Evolutionary conservation across 176 grass and related monocot species (phyloP).

Genomic region (Ampelocalamus luodianensis): DNA sequence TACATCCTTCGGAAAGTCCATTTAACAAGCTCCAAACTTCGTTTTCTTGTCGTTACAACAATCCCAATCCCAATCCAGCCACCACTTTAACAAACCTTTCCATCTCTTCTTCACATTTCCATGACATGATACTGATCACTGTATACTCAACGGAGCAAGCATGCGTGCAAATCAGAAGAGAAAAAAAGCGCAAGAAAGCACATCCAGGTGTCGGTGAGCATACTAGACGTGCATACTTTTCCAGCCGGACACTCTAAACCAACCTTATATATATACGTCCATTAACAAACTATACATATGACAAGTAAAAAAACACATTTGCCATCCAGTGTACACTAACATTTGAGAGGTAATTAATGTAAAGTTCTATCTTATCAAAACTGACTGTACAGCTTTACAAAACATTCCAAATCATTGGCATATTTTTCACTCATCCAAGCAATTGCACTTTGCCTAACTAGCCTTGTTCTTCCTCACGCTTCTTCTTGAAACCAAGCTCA

Average conservation of each 20-base stretch:
- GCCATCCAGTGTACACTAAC: background rate
- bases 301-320: background rate
- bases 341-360: background rate
- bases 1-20: background rate
- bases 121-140: background rate
- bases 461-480: background rate
- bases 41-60: background rate
- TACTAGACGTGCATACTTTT: background rate
- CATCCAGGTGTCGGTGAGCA: background rate
- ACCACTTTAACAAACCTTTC: background rate
- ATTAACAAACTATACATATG: background rate
- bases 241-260: background rate
- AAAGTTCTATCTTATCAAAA: conserved; percentile 2
- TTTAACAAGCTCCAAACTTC: background rate
- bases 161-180: background rate
- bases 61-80: background rate
- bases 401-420: background rate
- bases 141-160: background rate
- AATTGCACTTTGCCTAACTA: conserved; percentile 1
- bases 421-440: background rate
- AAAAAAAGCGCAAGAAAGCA: background rate
- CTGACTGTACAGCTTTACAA: background rate
- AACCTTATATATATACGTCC: background rate
- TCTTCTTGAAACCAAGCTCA: conserved; percentile 1
- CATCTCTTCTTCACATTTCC: background rate